Evolutionary conservation across 2,329 filamentous ascomycete genomes (phyloP).

Genomic region (Microdochium paspali): DNA sequence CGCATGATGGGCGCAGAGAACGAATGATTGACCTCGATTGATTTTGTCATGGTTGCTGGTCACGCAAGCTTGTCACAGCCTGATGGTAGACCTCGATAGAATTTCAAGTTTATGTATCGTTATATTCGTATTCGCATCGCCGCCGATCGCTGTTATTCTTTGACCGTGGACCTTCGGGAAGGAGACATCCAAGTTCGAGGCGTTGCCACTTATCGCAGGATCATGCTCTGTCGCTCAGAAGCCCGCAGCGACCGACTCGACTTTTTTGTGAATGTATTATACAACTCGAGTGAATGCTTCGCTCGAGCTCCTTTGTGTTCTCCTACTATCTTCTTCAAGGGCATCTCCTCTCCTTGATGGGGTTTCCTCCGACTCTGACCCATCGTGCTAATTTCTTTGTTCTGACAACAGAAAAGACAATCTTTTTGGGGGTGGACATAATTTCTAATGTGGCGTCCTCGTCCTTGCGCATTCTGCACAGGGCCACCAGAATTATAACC

Average conservation of each 20-base stretch:
- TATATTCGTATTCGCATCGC: background rate
- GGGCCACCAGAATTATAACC: background rate
- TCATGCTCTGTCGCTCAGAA: no score
- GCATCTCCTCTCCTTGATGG: background rate
- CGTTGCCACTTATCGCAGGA: no score
- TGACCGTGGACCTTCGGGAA: no score
- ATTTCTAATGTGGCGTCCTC: background rate
- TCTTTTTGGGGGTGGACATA: background rate
- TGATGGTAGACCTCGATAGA: no score
- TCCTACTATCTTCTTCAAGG: background rate
- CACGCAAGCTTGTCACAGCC: no score
- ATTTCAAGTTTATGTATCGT: background rate
- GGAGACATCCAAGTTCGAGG: no score
- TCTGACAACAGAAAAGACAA: background rate
- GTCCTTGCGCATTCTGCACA: background rate
- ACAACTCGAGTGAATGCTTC: background rate
- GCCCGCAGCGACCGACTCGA: background rate
- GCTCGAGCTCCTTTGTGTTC: background rate
- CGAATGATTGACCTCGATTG: no score
- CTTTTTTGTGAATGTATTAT: background rate
- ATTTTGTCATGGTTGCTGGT: no score
- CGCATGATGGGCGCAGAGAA: no score
- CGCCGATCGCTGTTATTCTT: background rate
- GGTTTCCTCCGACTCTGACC: background rate
- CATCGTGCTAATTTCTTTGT: background rate